These are phyloP conservation scores for Pezicula rhizophila DNA, from an alignment of 2,329 filamentous ascomycete genomes.

Conservation along the genomic window DNA sequence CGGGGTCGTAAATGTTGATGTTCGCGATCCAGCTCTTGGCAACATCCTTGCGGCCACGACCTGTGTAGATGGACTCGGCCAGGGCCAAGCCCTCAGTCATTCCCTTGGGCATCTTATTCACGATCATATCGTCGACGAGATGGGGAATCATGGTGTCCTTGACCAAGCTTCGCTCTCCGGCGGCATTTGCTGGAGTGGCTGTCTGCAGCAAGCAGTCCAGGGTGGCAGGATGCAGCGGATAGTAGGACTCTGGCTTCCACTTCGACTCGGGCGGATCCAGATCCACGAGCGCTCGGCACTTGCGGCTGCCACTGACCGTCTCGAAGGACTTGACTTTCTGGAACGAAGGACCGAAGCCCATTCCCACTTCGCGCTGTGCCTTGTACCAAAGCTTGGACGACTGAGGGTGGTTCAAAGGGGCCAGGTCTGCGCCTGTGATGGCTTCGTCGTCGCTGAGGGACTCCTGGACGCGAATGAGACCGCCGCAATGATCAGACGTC, in stretches of 20 bases:
- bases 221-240: conserved; percentile 27
- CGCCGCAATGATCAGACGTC: too few species aligned
- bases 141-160: conserved; percentile 15
- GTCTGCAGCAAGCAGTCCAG: conserved; percentile 28
- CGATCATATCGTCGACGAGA: conserved; percentile 15
- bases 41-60: conserved; percentile 4
- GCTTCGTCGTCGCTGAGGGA: too few species aligned
- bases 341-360: conserved; percentile 12
- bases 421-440: too few species aligned
- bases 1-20: conserved; percentile 11
- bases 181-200: conserved; percentile 13
- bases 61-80: conserved; percentile 3
- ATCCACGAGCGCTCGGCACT: conserved; percentile 12
- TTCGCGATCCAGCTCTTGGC: conserved; percentile 4
- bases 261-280: conserved; percentile 9
- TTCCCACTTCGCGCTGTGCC: conserved; percentile 9
- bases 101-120: conserved; percentile 7
- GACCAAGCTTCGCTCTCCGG: conserved; percentile 13
- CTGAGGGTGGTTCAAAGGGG: neutral
- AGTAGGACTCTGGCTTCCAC: conserved; percentile 24
- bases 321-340: conserved; percentile 11
- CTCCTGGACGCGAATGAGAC: too few species aligned
- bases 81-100: conserved; percentile 1
- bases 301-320: conserved; percentile 7
- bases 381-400: conserved; percentile 8